These are phyloP conservation scores for Noccaea bulbosa DNA, from an alignment of 345 rosid genomes.

Conservation along the genomic window DNA sequence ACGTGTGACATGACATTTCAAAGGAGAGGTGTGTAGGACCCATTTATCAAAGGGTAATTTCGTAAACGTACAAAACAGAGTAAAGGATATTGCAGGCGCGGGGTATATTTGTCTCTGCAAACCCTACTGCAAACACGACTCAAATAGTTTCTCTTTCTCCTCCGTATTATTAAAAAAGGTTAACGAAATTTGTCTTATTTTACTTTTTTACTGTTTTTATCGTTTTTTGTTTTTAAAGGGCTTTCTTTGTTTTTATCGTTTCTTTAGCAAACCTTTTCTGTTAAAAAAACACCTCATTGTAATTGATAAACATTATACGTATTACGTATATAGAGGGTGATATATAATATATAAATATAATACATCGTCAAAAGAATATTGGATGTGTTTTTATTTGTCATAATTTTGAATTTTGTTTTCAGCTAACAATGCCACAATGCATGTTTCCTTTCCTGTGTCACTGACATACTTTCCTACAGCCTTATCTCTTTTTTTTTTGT, in stretches of 20 bases:
- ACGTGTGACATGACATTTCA: conserved; percentile 43
- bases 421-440: conserved; percentile 44
- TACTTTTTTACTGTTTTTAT: conserved; percentile 29
- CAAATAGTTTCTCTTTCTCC: conserved; percentile 20
- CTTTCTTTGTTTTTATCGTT: neutral
- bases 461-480: conserved; percentile 40
- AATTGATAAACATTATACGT: neutral
- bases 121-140: conserved; percentile 19
- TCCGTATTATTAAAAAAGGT: neutral
- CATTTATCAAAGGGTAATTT: neutral
- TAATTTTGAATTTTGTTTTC: conserved; percentile 38
- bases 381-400: conserved; percentile 35
- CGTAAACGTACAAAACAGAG: conserved; percentile 15
- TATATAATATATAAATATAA: neutral
- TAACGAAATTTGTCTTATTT: conserved; percentile 36
- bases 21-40: conserved; percentile 7
- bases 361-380: conserved; percentile 26
- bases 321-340: neutral
- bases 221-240: neutral
- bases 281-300: neutral
- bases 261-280: conserved; percentile 6
- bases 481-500: conserved; percentile 39
- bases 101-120: conserved; percentile 50
- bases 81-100: conserved; percentile 43
- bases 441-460: conserved; percentile 46